Conservation (phyloP, 495 filamentous ascomycete species). For the Lophiostoma macrostomum region DNA sequence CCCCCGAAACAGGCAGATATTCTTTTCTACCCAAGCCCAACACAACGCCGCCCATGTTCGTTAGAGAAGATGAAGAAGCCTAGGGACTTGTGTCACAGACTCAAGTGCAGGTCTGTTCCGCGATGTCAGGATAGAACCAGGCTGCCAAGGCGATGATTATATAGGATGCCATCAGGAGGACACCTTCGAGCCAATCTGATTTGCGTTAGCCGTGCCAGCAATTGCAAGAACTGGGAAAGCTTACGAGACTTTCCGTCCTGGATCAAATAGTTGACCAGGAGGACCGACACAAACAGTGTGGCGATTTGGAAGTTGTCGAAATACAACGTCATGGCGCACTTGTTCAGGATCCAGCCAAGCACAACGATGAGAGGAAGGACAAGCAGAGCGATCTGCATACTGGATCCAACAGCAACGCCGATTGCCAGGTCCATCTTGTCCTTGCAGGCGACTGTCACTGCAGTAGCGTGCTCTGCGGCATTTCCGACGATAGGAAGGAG, state of each 20-base stretch:
- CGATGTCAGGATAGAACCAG: conserved; percentile 40
- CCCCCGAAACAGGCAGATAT: too few species aligned
- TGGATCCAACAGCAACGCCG: conserved; percentile 88
- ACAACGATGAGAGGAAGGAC: conserved; percentile 89
- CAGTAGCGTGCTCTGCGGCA: conserved; percentile 94
- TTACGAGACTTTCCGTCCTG: conserved; percentile 71
- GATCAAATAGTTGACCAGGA: conserved; percentile 89
- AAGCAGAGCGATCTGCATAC: conserved; percentile 90
- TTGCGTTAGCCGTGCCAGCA: neutral
- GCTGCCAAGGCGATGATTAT: conserved; percentile 42
- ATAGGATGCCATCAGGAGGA: conserved; percentile 39
- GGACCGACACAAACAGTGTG: conserved; percentile 80
- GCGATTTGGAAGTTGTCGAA: conserved; percentile 94
- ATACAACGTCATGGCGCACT: conserved; percentile 79
- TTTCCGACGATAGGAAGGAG: conserved; percentile 97
- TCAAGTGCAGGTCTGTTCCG: neutral
- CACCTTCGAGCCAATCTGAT: conserved; percentile 42
- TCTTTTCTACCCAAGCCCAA: too few species aligned
- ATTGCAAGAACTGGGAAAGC: neutral
- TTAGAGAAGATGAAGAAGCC: neutral
- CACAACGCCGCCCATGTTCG: too few species aligned
- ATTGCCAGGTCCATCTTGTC: conserved; percentile 99
- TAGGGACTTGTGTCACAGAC: too few species aligned
- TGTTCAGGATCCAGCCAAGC: conserved; percentile 78
- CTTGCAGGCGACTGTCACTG: conserved; percentile 85